Base-by-base conservation (phyloP, 768 basidiomycete genomes). In the Lactarius vividus region DNA sequence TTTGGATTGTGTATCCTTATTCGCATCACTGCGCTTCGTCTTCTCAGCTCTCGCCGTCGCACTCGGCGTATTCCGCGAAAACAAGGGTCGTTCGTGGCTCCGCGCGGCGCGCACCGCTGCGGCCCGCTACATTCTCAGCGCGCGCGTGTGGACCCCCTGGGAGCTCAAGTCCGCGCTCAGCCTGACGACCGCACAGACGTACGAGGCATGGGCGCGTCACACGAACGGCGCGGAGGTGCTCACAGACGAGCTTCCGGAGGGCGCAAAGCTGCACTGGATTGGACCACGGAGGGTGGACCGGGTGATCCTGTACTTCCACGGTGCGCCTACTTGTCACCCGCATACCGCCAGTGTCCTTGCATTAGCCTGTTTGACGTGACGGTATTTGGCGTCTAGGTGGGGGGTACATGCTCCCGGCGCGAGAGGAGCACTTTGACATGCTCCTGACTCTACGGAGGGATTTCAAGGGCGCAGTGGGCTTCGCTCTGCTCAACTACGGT, bases 201-300 rank as follows among this genome's bases (percentile, higher is more conserved):
- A 59, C 23, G 26, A 39, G 16, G 23, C 28, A 2, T 44, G 58
- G 58, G 35, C 28, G n/a, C 23, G 20, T 7, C 42, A 26, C 49
- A 37, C 18, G 42, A 31, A 42, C 9, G 33, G 40, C 15, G 15
- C 11, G 9, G 57, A 67, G 23, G 37, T 23, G 26, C 33, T 64
- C 16, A 64, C 63, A 2, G 57, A 64, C 15, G 57, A 44, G 26
- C 39, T 65, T 3, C 13, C 49, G 4, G 63, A 65, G 4, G 63
- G 62, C 5, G 63, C 62, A 35, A 53, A n/a, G 23, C 15, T 66
- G 23, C 62, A 65, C n/a, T 59, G 63, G 66, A 31, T 67, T 56
- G 66, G 57, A 2, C 60, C 65, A 8, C 44, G 62, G 3, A 29
- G 26, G 18, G 11, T 40, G 23, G 57, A 65, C 13, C 65, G 56